Conservation (phyloP, 176 grass and related monocot species). For the Oryza australiensis region DNA sequence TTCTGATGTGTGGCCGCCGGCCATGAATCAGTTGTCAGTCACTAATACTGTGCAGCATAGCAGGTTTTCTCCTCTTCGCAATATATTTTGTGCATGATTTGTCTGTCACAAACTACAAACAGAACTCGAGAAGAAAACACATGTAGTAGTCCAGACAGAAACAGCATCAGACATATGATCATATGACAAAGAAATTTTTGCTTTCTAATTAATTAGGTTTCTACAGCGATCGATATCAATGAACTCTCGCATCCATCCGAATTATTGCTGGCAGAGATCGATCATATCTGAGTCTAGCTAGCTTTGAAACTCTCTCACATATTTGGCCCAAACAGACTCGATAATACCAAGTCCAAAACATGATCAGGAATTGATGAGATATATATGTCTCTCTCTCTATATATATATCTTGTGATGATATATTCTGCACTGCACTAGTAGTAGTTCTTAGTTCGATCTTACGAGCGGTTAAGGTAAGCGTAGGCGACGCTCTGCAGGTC, state of each 20-base stretch:
- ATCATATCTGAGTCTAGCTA: background rate
- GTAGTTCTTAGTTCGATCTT: conserved; percentile 45
- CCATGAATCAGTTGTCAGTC: conserved; percentile 43
- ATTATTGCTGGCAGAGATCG: conserved; percentile 34
- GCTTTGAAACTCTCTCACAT: conserved; percentile 27
- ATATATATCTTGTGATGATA: conserved; percentile 46
- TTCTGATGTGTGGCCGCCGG: conserved; percentile 39
- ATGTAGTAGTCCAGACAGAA: background rate
- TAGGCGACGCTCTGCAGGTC: conserved; percentile 74
- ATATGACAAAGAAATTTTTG: background rate
- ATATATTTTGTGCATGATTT: conserved; percentile 1
- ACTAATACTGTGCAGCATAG: conserved; percentile 12
- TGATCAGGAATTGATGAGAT: conserved; percentile 36
- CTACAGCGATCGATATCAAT: conserved; percentile 41
- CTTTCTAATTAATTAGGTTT: conserved; percentile 36
- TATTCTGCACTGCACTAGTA: conserved; percentile 47
- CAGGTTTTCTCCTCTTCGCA: background rate
- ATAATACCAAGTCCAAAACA: conserved; percentile 43
- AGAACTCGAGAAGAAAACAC: conserved; percentile 26
- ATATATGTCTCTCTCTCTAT: conserved; percentile 46
- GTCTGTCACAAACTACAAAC: background rate
- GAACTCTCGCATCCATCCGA: conserved; percentile 17
- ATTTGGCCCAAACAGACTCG: conserved; percentile 22
- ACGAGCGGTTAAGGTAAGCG: conserved; percentile 72
- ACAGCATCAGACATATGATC: background rate